phyloP scores from a whole-genome alignment of 2,329 filamentous ascomycete genomes.

The Akanthomyces dipterigenus region DNA sequence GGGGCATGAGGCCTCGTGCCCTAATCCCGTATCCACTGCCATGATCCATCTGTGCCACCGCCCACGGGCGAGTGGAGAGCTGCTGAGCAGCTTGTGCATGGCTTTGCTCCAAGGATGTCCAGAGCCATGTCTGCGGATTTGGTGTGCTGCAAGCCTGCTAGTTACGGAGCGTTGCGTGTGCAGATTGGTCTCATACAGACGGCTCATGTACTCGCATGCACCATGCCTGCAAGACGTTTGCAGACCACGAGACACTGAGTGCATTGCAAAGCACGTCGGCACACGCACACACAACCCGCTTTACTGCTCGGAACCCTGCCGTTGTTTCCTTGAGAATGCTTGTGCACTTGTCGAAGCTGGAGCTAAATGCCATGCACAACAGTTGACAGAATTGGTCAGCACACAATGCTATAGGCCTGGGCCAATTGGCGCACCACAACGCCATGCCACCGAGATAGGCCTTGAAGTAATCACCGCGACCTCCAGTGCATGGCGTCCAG shows the following conservation, averaged over 20 bases:
- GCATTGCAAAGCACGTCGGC: slow-evolving; percentile 6
- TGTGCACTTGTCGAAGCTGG: neutral
- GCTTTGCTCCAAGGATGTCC: neutral
- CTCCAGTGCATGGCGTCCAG: slow-evolving; percentile 4
- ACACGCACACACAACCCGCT: neutral
- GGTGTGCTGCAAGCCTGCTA: neutral
- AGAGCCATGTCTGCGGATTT: slow-evolving; percentile 1
- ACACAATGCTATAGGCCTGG: neutral
- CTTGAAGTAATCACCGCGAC: slow-evolving; percentile 4
- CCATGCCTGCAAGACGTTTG: slow-evolving; percentile 5
- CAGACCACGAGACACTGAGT: slow-evolving; percentile 10
- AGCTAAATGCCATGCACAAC: neutral
- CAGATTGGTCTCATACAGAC: neutral
- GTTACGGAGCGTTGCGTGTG: neutral
- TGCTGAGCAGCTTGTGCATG: neutral
- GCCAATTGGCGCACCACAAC: slow-evolving; percentile 2
- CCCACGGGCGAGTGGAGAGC: slow-evolving; percentile 4
- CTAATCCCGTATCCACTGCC: slow-evolving; percentile 23
- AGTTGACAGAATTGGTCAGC: neutral
- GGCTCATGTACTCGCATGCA: slow-evolving; percentile 1
- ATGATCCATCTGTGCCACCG: slow-evolving; percentile 10
- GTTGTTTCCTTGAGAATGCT: neutral
- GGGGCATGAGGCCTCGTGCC: slow-evolving; percentile 21
- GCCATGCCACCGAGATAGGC: neutral
- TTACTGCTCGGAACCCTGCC: neutral